A percentile compares a stretch with the other conserved stretches of the same genome.
Evolutionary conservation across 75 land plant species (phyloP).

Genomic region (Larix kaempferi): DNA sequence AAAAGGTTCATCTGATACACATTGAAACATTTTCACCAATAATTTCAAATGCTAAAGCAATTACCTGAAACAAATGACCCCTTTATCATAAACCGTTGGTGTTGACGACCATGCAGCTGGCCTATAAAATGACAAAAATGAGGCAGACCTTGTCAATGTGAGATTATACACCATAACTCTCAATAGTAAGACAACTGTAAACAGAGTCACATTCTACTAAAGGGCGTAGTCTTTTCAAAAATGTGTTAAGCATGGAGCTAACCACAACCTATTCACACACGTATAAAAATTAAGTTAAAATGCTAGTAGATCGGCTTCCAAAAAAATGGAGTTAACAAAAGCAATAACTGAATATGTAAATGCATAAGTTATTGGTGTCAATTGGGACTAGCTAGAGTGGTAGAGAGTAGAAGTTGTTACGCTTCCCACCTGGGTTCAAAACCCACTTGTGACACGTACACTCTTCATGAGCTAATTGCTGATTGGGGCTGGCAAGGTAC

Average conservation of each 20-base stretch:
- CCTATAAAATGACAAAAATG: not conserved
- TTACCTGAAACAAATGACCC: conserved; percentile 28
- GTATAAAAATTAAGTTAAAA: not conserved
- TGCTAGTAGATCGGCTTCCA: not conserved
- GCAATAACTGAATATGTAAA: not conserved
- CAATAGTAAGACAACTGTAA: too few species aligned
- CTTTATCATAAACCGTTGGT: conserved; percentile 29
- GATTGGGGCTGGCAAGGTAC: too few species aligned
- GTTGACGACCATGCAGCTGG: conserved; percentile 13
- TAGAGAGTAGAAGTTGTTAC: too few species aligned
- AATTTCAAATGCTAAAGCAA: not conserved
- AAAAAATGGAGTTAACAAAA: not conserved
- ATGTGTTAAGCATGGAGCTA: not conserved
- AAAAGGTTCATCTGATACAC: too few species aligned
- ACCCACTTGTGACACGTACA: too few species aligned
- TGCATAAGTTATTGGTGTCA: not conserved
- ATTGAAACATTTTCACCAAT: not conserved
- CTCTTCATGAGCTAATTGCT: too few species aligned
- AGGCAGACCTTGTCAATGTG: not conserved
- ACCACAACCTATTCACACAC: not conserved
- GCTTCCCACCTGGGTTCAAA: too few species aligned
- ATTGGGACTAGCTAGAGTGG: too few species aligned
- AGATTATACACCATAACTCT: not conserved
- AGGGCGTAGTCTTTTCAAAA: not conserved
- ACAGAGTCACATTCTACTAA: not conserved